These are phyloP conservation scores for Beauveria pseudobassiana DNA, from an alignment of 2,329 filamentous ascomycete genomes.

Conservation along the genomic window DNA sequence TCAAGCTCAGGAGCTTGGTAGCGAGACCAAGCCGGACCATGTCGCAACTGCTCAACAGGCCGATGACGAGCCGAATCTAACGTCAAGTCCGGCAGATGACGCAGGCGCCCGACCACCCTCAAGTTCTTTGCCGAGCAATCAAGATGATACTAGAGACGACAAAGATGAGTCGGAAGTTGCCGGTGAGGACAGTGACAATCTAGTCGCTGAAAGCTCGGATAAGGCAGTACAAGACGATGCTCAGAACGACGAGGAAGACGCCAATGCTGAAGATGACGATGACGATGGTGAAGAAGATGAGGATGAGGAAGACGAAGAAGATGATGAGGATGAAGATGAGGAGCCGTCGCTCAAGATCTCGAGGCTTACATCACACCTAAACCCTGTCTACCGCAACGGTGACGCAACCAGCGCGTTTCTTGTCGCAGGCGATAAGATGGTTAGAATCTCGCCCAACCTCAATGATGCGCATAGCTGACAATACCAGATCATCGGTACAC, in stretches of 20 bases:
- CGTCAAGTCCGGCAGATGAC: neutral
- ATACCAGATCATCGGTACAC: slow-evolving; percentile 76
- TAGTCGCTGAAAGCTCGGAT: no score
- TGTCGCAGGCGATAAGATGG: slow-evolving; percentile 95
- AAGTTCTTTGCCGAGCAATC: neutral
- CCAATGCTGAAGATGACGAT: slow-evolving; percentile 34
- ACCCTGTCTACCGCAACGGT: slow-evolving; percentile 81
- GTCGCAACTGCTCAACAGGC: neutral
- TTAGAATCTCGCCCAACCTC: slow-evolving; percentile 30
- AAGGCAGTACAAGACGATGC: slow-evolving; percentile 14
- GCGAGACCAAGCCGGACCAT: slow-evolving; percentile 1
- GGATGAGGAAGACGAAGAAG: slow-evolving; percentile 57
- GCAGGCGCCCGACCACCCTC: neutral
- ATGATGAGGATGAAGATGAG: slow-evolving; percentile 80
- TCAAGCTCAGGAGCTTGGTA: slow-evolving; percentile 10
- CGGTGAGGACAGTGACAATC: neutral
- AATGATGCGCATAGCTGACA: slow-evolving; percentile 22
- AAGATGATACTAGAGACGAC: neutral
- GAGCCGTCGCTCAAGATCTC: slow-evolving; percentile 93
- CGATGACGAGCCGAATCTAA: neutral
- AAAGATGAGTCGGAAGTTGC: neutral
- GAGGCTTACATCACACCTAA: slow-evolving; percentile 72
- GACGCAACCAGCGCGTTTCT: slow-evolving; percentile 90
- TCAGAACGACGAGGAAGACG: slow-evolving; percentile 19
- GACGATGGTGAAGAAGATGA: slow-evolving; percentile 39